These are phyloP conservation scores for Plasmodium reichenowi DNA, from an alignment of 169 alveolate species.

Conservation along the genomic window DNA sequence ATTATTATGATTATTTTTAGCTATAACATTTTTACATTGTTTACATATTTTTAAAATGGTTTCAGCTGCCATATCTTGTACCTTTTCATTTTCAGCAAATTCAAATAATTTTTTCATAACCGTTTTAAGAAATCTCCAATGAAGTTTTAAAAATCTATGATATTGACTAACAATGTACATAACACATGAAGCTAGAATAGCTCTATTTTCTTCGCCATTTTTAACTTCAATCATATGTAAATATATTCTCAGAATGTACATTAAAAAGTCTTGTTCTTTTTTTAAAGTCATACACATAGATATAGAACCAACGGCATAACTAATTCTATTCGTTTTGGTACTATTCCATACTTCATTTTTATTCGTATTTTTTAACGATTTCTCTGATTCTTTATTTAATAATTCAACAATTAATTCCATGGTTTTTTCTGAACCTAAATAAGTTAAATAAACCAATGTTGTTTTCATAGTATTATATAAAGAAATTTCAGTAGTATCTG, in stretches of 20 bases:
- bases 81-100: slow-evolving; percentile 99
- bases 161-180: slow-evolving; percentile 99
- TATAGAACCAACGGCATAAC: slow-evolving; percentile 98
- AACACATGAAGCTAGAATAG: slow-evolving; percentile 96
- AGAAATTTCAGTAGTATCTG: slow-evolving; percentile 96
- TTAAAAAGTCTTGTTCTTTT: slow-evolving; percentile 95
- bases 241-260: slow-evolving; percentile 93
- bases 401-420: slow-evolving; percentile 92
- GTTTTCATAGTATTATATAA: slow-evolving; percentile 96
- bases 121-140: slow-evolving; percentile 98
- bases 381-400: slow-evolving; percentile 90
- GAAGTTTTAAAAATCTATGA: slow-evolving; percentile 96
- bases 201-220: slow-evolving; percentile 98
- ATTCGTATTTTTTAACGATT: slow-evolving; percentile 79
- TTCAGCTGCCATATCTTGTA: slow-evolving; percentile 99
- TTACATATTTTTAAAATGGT: slow-evolving; percentile 95
- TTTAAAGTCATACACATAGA: slow-evolving; percentile 96
- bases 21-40: slow-evolving; percentile 92
- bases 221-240: slow-evolving; percentile 97
- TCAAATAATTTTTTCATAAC: slow-evolving; percentile 98
- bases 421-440: slow-evolving; percentile 95
- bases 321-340: slow-evolving; percentile 91
- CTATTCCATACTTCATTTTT: slow-evolving; percentile 85
- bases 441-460: slow-evolving; percentile 94
- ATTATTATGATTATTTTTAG: slow-evolving; percentile 83